A percentile compares a stretch with the other conserved stretches of the same genome.
phyloP scores from a whole-genome alignment of 139 green algal species.

The Chlamydomonas schloesseri region DNA sequence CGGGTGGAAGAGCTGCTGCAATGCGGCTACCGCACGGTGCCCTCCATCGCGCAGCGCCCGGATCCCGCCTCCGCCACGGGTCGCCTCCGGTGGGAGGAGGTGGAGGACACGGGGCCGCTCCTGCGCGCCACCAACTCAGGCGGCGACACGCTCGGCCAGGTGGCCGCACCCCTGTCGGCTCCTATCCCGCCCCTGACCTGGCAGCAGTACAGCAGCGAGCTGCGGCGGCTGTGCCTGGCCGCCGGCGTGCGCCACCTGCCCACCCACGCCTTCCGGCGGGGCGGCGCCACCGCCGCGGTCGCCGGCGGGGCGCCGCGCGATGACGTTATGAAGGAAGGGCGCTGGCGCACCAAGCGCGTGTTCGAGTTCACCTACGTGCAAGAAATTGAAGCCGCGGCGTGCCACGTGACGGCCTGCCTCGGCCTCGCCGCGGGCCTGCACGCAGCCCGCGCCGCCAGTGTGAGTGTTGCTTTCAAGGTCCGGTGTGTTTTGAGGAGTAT shows the following conservation, averaged over 20 bases:
- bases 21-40: not conserved
- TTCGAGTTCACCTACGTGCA: not conserved
- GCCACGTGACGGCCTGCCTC: not conserved
- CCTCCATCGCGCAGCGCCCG: not conserved
- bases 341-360: not conserved
- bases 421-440: not conserved
- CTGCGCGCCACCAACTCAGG: not conserved
- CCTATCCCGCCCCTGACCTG: no score
- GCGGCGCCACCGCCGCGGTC: not conserved
- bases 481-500: no score
- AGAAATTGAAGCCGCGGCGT: not conserved
- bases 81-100: not conserved
- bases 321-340: not conserved
- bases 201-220: not conserved
- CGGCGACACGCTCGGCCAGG: not conserved
- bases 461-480: no score
- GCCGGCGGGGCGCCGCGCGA: no score
- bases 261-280: not conserved
- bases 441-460: no score
- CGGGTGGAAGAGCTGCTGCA: not conserved
- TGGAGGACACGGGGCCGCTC: not conserved
- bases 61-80: not conserved
- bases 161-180: no score
- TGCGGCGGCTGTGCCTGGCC: not conserved
- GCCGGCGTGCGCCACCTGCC: not conserved